These are phyloP conservation scores for Sphaerobolus stellatus DNA, from an alignment of 1,284 basidiomycete species.

Conservation along the genomic window DNA sequence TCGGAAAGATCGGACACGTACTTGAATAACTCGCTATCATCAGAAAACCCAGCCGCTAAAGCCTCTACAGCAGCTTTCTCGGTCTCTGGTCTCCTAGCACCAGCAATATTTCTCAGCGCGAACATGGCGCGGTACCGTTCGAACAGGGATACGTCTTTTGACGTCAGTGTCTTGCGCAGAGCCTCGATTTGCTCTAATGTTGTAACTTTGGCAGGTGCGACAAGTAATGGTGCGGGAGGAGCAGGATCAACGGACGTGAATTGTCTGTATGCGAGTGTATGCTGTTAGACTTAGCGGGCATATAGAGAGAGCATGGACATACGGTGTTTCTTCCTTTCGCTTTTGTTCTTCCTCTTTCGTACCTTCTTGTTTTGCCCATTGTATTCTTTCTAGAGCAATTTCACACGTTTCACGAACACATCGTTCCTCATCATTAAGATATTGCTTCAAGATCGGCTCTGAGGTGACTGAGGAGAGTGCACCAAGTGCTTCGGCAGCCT, in stretches of 20 bases:
- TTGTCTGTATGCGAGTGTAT: constrained; percentile 35
- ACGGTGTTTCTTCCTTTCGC: constrained; percentile 34
- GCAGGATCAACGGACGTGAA: constrained; percentile 97
- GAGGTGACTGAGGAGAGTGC: constrained; percentile 79
- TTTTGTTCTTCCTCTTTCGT: constrained; percentile 50
- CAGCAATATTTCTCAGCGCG: constrained; percentile 88
- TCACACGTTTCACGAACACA: constrained; percentile 96
- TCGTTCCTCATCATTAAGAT: constrained; percentile 71
- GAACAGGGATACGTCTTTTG: constrained; percentile 77
- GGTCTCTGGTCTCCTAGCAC: constrained; percentile 37
- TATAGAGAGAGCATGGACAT: constrained; percentile 14
- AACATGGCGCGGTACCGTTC: constrained; percentile 99
- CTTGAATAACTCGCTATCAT: constrained; percentile 91
- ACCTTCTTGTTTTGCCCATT: constrained; percentile 80
- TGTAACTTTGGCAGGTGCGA: constrained; percentile 48
- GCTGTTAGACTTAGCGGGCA: not conserved
- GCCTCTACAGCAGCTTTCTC: constrained; percentile 74
- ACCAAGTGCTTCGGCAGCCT: constrained; percentile 98
- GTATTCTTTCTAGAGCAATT: constrained; percentile 93
- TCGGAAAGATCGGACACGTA: constrained; percentile 35
- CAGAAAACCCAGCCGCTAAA: constrained; percentile 85
- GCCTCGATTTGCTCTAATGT: constrained; percentile 49
- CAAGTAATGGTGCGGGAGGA: constrained; percentile 67
- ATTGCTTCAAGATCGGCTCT: constrained; percentile 72
- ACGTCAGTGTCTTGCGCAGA: constrained; percentile 69